Evolutionary conservation across 306 rosid genomes (phyloP).

Genomic region (Astragalus glycyphyllos): DNA sequence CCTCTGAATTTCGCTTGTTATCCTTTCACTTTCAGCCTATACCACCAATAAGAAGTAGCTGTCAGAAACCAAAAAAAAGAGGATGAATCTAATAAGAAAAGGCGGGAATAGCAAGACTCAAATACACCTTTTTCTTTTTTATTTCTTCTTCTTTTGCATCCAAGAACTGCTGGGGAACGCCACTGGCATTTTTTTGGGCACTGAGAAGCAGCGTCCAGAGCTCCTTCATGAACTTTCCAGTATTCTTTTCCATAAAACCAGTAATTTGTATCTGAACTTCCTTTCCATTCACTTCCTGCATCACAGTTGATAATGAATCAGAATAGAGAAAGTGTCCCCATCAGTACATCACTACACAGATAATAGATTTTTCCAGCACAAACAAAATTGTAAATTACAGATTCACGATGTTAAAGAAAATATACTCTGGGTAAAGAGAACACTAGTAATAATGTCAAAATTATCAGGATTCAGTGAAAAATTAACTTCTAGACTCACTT

Average conservation of each 20-base stretch:
- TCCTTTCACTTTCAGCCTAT: constrained; percentile 81
- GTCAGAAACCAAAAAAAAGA: not conserved
- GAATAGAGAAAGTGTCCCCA: not conserved
- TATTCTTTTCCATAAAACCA: constrained; percentile 95
- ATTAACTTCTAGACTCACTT: not conserved
- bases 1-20: constrained; percentile 79
- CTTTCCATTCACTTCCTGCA: constrained; percentile 47
- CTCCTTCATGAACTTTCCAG: constrained; percentile 95
- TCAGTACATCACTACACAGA: not conserved
- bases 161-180: constrained; percentile 94
- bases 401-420: not conserved
- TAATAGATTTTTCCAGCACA: not conserved
- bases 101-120: constrained; percentile 11
- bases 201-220: constrained; percentile 89
- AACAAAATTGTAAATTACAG: not conserved
- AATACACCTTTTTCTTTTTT: constrained; percentile 71
- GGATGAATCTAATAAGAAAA: not conserved
- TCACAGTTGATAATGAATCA: constrained; percentile 13
- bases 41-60: constrained; percentile 35
- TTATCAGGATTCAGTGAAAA: not conserved
- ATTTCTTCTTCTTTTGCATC: constrained; percentile 93
- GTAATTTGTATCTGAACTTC: constrained; percentile 81
- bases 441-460: not conserved
- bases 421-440: not conserved
- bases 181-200: constrained; percentile 87